Conservation (phyloP, 2,329 filamentous ascomycete genomes). For the Aspergillus intermedius region DNA sequence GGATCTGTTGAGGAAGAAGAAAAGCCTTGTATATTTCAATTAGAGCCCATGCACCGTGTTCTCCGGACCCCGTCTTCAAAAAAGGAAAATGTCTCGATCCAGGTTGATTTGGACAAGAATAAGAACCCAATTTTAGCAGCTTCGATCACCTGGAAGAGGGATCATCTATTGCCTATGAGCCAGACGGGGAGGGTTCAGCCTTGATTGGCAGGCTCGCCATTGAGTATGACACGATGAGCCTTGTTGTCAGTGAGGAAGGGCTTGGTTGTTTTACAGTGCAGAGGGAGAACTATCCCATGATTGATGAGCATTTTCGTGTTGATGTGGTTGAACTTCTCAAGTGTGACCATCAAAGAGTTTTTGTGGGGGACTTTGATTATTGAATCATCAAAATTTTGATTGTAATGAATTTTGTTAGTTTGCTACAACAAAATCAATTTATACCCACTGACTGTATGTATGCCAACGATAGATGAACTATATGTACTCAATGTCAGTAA, state of each 20-base stretch:
- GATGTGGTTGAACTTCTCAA: not conserved
- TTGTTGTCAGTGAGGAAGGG: not conserved
- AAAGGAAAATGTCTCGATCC: not conserved
- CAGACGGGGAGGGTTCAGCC: not conserved
- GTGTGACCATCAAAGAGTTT: not conserved
- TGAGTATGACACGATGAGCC: not conserved
- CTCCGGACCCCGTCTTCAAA: not conserved
- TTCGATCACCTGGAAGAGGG: not conserved
- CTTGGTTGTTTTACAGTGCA: not conserved
- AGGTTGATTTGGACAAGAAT: not conserved
- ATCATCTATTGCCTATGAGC: not conserved
- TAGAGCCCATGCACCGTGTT: not conserved
- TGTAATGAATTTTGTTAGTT: not conserved
- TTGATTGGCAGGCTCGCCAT: not conserved
- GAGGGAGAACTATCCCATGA: not conserved
- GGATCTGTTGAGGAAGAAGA: not conserved
- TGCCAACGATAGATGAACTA: not conserved
- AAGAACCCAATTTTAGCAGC: not conserved
- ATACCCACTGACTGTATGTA: not conserved
- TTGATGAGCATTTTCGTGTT: not conserved
- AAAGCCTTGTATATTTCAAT: not conserved
- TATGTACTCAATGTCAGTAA: not conserved
- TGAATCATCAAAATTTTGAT: not conserved
- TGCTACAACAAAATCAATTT: not conserved
- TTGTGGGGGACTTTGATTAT: not conserved